phyloP scores from a whole-genome alignment of 306 rosid genomes.

The Clitoria ternatea region DNA sequence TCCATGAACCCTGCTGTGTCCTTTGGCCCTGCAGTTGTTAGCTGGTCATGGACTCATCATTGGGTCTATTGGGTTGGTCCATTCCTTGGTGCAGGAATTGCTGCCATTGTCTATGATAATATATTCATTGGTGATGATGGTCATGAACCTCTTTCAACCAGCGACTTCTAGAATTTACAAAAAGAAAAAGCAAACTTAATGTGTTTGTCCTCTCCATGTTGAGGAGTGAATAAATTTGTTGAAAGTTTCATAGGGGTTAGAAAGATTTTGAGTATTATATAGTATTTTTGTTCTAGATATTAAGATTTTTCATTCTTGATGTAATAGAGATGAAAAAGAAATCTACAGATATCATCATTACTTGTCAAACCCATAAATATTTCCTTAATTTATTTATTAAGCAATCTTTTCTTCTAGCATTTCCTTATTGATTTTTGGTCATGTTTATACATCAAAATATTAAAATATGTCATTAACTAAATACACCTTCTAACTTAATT shows the following conservation, averaged over 20 bases:
- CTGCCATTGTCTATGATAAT: slow-evolving; percentile 61
- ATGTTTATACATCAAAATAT: too few relatives aligned
- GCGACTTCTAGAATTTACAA: slow-evolving; percentile 40
- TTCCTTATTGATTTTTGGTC: neutral
- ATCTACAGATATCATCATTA: neutral
- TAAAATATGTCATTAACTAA: too few relatives aligned
- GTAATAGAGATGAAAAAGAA: slow-evolving; percentile 5
- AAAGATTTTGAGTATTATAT: neutral
- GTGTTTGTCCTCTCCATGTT: neutral
- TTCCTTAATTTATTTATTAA: neutral
- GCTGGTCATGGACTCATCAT: slow-evolving; percentile 60
- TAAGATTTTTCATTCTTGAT: slow-evolving; percentile 8
- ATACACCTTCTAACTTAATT: too few relatives aligned
- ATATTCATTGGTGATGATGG: slow-evolving; percentile 50
- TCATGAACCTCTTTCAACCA: slow-evolving; percentile 46
- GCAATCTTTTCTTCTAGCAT: neutral
- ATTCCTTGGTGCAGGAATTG: slow-evolving; percentile 54
- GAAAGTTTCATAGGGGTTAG: neutral
- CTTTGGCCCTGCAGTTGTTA: slow-evolving; percentile 74
- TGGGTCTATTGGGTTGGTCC: slow-evolving; percentile 88
- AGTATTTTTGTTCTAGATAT: neutral
- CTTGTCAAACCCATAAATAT: neutral
- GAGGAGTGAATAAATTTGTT: slow-evolving; percentile 27
- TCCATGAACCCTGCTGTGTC: slow-evolving; percentile 86
- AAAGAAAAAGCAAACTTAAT: too few relatives aligned